Evolutionary conservation across 2,329 filamentous ascomycete genomes (phyloP), one percentile per base, ranked within the genome.

Genomic region (Cryphonectria japonica): DNA sequence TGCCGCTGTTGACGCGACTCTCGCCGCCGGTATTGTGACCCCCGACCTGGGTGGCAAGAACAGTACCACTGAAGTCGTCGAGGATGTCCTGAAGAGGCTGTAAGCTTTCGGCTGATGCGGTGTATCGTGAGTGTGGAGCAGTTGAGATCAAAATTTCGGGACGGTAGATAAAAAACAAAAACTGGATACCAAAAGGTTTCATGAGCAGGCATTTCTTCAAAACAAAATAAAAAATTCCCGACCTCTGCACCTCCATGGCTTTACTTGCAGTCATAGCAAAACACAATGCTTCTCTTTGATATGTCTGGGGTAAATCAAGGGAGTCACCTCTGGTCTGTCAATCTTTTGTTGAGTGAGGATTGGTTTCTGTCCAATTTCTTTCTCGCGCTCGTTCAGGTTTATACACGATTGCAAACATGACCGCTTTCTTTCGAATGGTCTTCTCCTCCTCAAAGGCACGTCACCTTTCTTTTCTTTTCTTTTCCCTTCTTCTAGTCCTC

Each of bases 21-120:
- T 99, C 46, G 92, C 92, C 80, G 94, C 96, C 78, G 95, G 91
- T 73, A 85, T 95, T 74, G 82, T 98, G 75, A 96, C 89, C 79
- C 96, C 96, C 29, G 96, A 99, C 80, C 86, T 99, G 79, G 95
- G 96, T 68, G 96, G 96, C 62, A 92, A 87, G 77, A 93, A 95
- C 65, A 92, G 88, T 75, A 98, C 96, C 5, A 88, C 93, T 76
- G 89, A 98, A 83, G 94, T 98, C 43, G 85, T 98, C 63, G 87
- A 93, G 77, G 95, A 98, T 82, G 92, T 98, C 66, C 86, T 98
- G 75, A 93, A 86, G 85, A 89, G 92, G 78, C 81, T 98, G 83
- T 98, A 92, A 75, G 43, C 8, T 22, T 39, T n/a, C 46, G 22
- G 6, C 46, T 9, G 7, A 1, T 37, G 26, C 9, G 11, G 57